Conservation (phyloP, 257 asterid species). For the Gentiana dahurica region DNA sequence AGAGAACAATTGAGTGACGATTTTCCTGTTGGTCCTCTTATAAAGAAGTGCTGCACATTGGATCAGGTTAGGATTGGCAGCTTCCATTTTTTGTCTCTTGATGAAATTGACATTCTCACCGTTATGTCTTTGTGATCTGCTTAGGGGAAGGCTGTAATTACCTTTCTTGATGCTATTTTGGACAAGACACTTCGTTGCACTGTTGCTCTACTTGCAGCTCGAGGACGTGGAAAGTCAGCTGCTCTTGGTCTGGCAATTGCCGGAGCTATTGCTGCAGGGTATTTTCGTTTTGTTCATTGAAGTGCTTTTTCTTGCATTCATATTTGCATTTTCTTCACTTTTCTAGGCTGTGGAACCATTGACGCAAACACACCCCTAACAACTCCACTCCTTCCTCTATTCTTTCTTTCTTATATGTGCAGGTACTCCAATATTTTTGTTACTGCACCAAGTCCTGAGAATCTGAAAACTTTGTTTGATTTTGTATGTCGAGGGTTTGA, state of each 20-base stretch:
- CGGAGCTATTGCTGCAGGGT: constrained; percentile 97
- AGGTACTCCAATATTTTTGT: constrained; percentile 87
- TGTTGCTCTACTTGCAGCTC: constrained; percentile 86
- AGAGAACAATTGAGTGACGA: constrained; percentile 77
- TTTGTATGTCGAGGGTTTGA: constrained; percentile 84
- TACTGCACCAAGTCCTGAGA: constrained; percentile 95
- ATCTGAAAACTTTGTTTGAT: constrained; percentile 81
- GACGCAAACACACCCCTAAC: not conserved
- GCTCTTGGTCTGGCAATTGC: constrained; percentile 97
- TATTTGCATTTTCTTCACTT: constrained; percentile 2
- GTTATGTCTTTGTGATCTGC: not conserved
- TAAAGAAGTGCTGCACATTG: constrained; percentile 79
- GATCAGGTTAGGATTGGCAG: constrained; percentile 56
- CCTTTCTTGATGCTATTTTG: constrained; percentile 81
- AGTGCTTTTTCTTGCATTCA: not conserved
- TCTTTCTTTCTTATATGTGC: constrained; percentile 8
- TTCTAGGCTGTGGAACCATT: constrained; percentile 1
- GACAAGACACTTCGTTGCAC: constrained; percentile 89
- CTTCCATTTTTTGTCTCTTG: not conserved
- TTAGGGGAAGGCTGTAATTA: constrained; percentile 80
- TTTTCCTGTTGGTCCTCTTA: constrained; percentile 87
- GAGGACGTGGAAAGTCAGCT: constrained; percentile 99
- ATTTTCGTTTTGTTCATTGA: constrained; percentile 15
- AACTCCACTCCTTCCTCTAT: not conserved
- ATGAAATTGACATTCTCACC: not conserved